These are phyloP conservation scores for Lactarius tabidus DNA, from an alignment of 768 basidiomycete species.

Conservation along the genomic window DNA sequence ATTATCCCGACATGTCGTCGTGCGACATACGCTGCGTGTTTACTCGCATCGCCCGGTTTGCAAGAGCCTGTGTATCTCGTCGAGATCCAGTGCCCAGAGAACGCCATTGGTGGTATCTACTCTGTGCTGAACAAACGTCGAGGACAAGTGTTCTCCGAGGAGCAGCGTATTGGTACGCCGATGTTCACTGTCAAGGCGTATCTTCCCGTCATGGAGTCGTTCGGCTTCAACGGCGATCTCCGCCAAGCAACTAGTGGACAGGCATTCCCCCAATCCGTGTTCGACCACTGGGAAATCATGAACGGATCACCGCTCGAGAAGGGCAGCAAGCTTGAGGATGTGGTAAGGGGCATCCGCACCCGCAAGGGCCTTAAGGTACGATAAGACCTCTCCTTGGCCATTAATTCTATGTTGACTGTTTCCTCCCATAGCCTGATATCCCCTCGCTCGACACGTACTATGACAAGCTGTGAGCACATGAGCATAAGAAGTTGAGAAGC, in stretches of 20 bases:
- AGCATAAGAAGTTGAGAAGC: slow-evolving; percentile 3
- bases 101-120: slow-evolving; percentile 97
- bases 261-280: slow-evolving; percentile 95
- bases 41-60: slow-evolving; percentile 85
- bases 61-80: slow-evolving; percentile 98
- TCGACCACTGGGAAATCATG: slow-evolving; percentile 92
- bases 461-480: slow-evolving; percentile 71
- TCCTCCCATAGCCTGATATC: slow-evolving; percentile 64
- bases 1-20: slow-evolving; percentile 96
- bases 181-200: slow-evolving; percentile 99
- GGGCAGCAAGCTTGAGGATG: slow-evolving; percentile 85
- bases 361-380: slow-evolving; percentile 93
- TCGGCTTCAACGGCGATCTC: slow-evolving; percentile 97
- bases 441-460: slow-evolving; percentile 87
- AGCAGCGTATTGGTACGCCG: slow-evolving; percentile 94
- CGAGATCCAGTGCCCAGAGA: slow-evolving; percentile 98
- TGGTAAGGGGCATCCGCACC: slow-evolving; percentile 75
- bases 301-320: slow-evolving; percentile 79
- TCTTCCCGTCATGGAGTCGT: slow-evolving; percentile 86
- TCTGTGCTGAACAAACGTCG: slow-evolving; percentile 89
- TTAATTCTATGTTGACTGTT: slow-evolving; percentile 21
- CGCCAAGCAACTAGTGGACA: slow-evolving; percentile 91
- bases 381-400: not conserved
- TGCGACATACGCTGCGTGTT: slow-evolving; percentile 91
- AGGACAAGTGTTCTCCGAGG: slow-evolving; percentile 97